Conservation (phyloP, 495 filamentous ascomycete genomes). For the Penicillium subrubescens region DNA sequence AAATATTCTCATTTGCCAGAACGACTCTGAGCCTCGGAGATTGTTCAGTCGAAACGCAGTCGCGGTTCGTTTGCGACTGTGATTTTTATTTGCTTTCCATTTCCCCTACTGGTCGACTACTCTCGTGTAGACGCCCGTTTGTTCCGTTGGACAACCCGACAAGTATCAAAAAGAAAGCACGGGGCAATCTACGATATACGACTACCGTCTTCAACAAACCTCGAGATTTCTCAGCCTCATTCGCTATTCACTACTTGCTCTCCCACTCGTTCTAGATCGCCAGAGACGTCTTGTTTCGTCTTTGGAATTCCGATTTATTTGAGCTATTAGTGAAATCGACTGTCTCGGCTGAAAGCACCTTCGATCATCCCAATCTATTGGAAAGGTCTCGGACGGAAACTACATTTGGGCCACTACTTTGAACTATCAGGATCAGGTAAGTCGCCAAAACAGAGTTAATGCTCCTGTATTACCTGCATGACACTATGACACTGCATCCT, state of each 20-base stretch:
- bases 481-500: background rate
- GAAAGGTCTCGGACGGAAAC: conserved; percentile 4
- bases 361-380: conserved; percentile 7
- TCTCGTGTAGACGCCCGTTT: conserved; percentile 6
- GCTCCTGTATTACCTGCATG: background rate
- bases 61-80: conserved; percentile 5
- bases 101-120: background rate
- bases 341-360: conserved; percentile 43
- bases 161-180: background rate
- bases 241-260: background rate
- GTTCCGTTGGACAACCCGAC: background rate
- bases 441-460: conserved; percentile 12
- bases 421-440: conserved; percentile 10
- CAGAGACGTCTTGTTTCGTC: conserved; percentile 1
- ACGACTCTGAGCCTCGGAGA: conserved; percentile 4
- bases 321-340: conserved; percentile 8
- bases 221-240: background rate
- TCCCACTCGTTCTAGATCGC: conserved; percentile 8
- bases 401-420: background rate
- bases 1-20: conserved; percentile 1
- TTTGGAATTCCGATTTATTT: conserved; percentile 3
- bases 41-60: conserved; percentile 1
- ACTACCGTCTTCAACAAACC: background rate
- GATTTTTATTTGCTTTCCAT: background rate
- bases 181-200: background rate